Conservation (phyloP, 768 basidiomycete genomes). For the Mycena albidolilacea region DNA sequence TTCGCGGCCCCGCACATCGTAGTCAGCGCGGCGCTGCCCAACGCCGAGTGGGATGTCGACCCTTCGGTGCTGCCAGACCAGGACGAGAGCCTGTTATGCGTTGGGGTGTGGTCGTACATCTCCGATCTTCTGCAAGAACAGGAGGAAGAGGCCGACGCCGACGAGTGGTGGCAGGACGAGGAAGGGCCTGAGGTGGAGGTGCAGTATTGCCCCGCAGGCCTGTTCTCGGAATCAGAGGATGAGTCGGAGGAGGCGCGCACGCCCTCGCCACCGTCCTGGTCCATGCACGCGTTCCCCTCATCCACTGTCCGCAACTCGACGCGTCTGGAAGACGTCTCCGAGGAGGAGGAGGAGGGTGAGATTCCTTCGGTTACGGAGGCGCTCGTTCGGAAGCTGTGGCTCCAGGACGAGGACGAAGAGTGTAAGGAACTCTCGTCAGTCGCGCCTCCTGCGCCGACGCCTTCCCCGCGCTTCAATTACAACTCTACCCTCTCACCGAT, state of each 20-base stretch:
- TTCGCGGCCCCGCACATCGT: slow-evolving; percentile 62
- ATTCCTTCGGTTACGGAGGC: slow-evolving; percentile 28
- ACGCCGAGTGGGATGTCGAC: slow-evolving; percentile 51
- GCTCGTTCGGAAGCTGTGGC: slow-evolving; percentile 30
- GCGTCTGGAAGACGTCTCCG: slow-evolving; percentile 19
- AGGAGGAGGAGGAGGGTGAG: slow-evolving; percentile 39
- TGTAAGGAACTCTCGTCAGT: not conserved
- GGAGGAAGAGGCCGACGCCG: slow-evolving; percentile 12
- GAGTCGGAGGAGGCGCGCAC: slow-evolving; percentile 37
- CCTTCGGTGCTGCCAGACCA: slow-evolving; percentile 18
- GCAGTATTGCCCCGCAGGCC: not conserved
- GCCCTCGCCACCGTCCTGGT: slow-evolving; percentile 37
- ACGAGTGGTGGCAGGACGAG: slow-evolving; percentile 12
- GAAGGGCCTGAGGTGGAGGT: slow-evolving; percentile 1
- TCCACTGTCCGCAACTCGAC: slow-evolving; percentile 2
- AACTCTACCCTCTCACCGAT: slow-evolving; percentile 16
- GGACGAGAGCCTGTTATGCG: slow-evolving; percentile 16
- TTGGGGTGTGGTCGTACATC: slow-evolving; percentile 26
- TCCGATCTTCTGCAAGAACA: not conserved
- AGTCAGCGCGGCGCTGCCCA: slow-evolving; percentile 55
- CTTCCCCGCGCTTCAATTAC: slow-evolving; percentile 20
- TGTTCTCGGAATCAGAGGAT: slow-evolving; percentile 34
- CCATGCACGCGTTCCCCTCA: slow-evolving; percentile 5
- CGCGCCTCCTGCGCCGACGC: not conserved
- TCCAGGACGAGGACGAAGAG: slow-evolving; percentile 36